Conservation (phyloP, 2,329 filamentous ascomycete species). For the Hymenoscyphus fraxineus region DNA sequence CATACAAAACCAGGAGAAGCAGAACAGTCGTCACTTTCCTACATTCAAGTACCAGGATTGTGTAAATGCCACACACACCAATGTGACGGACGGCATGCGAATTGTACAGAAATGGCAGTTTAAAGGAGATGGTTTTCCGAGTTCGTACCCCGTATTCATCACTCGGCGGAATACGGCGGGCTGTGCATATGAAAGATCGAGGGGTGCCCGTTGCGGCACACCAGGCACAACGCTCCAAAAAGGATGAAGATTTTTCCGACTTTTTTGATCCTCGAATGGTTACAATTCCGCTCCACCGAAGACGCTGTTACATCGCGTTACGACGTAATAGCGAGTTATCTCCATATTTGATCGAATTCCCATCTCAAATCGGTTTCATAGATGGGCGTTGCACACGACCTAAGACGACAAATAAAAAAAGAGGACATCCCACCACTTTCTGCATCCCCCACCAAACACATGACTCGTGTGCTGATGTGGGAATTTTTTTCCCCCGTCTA, state of each 20-base stretch:
- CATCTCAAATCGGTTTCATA: background rate
- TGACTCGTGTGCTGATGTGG: background rate
- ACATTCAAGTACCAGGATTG: background rate
- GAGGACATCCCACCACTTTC: background rate
- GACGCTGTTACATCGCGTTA: background rate
- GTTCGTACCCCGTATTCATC: background rate
- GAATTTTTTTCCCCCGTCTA: background rate
- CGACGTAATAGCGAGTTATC: background rate
- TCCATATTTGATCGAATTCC: background rate
- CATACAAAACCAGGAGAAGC: background rate
- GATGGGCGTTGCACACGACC: background rate
- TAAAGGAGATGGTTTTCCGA: background rate
- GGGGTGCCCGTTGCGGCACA: background rate
- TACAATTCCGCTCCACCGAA: background rate
- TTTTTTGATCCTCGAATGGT: background rate
- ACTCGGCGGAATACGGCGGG: background rate
- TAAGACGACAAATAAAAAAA: background rate
- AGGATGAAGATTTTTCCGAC: background rate
- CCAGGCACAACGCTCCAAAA: background rate
- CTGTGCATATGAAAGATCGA: background rate
- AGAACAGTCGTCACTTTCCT: background rate
- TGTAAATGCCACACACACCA: background rate
- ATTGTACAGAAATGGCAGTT: background rate
- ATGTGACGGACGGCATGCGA: background rate
- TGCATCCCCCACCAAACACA: background rate